Evolutionary conservation across 2,329 filamentous ascomycete genomes (phyloP).

Genomic region (Botrytis byssoidea): DNA sequence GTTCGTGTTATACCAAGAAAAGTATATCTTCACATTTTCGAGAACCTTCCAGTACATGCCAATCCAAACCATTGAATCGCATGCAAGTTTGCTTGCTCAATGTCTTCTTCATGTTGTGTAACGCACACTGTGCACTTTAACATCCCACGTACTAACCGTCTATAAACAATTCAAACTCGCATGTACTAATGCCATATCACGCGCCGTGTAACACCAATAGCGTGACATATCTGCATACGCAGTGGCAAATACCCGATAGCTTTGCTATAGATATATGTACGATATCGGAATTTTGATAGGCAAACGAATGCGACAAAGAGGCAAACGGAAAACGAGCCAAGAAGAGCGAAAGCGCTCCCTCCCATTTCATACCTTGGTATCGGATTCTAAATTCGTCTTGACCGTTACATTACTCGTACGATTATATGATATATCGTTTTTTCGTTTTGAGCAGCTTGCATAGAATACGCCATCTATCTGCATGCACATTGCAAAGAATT

Average conservation of each 20-base stretch:
- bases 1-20: background rate
- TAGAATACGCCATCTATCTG: background rate
- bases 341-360: background rate
- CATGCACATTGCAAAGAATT: background rate
- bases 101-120: background rate
- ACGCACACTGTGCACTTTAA: background rate
- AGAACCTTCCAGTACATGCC: background rate
- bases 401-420: background rate
- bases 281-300: background rate
- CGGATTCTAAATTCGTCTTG: background rate
- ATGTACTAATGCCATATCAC: background rate
- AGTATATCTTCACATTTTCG: background rate
- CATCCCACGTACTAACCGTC: background rate
- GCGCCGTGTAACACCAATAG: background rate
- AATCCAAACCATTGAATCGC: background rate
- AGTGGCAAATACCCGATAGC: background rate
- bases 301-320: background rate
- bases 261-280: conserved; percentile 1
- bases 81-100: background rate
- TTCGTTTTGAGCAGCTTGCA: background rate
- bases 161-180: background rate
- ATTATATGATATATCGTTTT: conserved; percentile 1
- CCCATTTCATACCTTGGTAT: conserved; percentile 18
- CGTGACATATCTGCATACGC: background rate
- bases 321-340: background rate